Evolutionary conservation across 169 alveolate species (phyloP).

Genomic region (Plasmodium coatneyi): DNA sequence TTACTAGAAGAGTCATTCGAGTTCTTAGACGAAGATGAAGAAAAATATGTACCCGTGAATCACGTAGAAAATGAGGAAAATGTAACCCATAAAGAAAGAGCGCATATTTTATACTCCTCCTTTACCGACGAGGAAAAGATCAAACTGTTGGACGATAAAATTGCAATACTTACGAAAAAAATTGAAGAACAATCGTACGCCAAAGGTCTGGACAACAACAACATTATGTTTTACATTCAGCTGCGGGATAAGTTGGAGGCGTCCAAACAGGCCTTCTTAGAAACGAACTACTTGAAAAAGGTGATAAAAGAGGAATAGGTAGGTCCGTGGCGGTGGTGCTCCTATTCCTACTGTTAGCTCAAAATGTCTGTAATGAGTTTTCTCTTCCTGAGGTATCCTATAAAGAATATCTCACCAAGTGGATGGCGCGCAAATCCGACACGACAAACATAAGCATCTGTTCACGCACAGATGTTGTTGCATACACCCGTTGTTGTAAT

Average conservation of each 20-base stretch:
- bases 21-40: constrained; percentile 86
- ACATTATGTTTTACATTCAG: constrained; percentile 81
- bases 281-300: constrained; percentile 34
- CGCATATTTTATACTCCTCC: constrained; percentile 81
- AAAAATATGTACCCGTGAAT: constrained; percentile 74
- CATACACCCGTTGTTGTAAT: neutral
- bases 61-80: constrained; percentile 17
- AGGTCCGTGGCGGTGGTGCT: too few relatives aligned
- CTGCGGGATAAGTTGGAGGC: constrained; percentile 89
- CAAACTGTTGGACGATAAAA: constrained; percentile 84
- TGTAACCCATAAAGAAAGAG: constrained; percentile 78
- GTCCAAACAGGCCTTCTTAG: constrained; percentile 87
- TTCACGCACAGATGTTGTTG: neutral
- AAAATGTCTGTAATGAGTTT: neutral
- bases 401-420: neutral
- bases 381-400: neutral
- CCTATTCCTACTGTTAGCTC: too few relatives aligned
- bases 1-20: constrained; percentile 86
- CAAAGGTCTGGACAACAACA: constrained; percentile 79
- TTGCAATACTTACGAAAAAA: constrained; percentile 82
- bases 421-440: neutral
- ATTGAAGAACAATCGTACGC: constrained; percentile 84
- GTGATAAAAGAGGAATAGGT: neutral
- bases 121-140: constrained; percentile 86
- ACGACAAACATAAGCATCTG: neutral